phyloP scores from a whole-genome alignment of 2,329 filamentous ascomycete genomes.

The Rhinocladiella similis region DNA sequence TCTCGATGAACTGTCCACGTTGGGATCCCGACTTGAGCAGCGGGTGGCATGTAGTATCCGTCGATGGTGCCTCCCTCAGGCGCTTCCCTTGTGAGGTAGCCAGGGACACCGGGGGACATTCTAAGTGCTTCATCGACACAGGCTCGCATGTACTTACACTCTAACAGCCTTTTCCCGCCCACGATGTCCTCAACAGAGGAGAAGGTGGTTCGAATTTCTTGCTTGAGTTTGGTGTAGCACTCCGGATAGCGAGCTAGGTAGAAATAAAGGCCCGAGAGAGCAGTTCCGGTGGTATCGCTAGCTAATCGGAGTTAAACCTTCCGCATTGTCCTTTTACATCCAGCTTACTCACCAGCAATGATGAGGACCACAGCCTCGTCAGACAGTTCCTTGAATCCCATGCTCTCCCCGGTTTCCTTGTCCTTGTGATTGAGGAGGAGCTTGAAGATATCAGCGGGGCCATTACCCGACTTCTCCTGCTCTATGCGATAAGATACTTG shows the following conservation, averaged over 20 bases:
- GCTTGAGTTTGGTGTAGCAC: constrained; percentile 31
- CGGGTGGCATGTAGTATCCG: constrained; percentile 34
- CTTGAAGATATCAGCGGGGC: constrained; percentile 3
- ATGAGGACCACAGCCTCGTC: constrained; percentile 8
- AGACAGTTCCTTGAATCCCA: constrained; percentile 7
- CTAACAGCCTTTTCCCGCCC: constrained; percentile 36
- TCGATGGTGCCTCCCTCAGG: constrained; percentile 35
- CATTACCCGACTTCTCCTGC: neutral
- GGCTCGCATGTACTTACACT: constrained; percentile 41
- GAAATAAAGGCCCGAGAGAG: constrained; percentile 38
- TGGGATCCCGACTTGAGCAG: constrained; percentile 34
- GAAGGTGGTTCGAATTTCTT: constrained; percentile 38
- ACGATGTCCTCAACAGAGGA: constrained; percentile 38
- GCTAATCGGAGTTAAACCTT: neutral
- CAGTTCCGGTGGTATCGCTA: constrained; percentile 17
- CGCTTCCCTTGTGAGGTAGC: constrained; percentile 34
- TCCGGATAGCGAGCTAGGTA: constrained; percentile 40
- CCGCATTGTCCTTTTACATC: neutral
- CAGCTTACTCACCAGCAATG: constrained; percentile 1
- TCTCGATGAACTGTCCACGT: constrained; percentile 37
- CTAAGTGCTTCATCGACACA: constrained; percentile 45
- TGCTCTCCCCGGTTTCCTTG: neutral
- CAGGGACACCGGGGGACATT: constrained; percentile 35
- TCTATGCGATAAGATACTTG: neutral
- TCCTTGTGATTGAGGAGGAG: constrained; percentile 6